Evolutionary conservation across 2,329 filamentous ascomycete species (phyloP), one percentile per base, ranked within the genome.

Genomic region (Aquanectria penicillioides): DNA sequence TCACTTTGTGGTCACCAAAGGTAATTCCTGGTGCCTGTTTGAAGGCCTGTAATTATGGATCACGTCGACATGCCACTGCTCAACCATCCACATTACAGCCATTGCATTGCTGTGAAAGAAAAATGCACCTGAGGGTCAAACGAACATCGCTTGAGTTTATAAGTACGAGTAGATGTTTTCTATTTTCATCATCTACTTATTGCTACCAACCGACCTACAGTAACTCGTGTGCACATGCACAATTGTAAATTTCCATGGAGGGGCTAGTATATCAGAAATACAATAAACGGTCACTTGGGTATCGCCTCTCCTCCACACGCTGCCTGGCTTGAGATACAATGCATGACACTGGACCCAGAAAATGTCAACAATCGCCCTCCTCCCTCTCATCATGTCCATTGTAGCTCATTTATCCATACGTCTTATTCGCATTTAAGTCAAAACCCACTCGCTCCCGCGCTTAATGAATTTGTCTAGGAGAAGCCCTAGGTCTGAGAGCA

Each of bases 381-480:
- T 28, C 7, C 41, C 40, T 58, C 29, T 36, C 44, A 33, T 51
- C 37, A 40, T 52, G 41, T 59, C 56, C 17, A 28, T 57, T 51
- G 34, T 33, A 26, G 34, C 60, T 52, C 34, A 23, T 40, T n/a
- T 25, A 31, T 20, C 38, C 20, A 36, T 59, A 55, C 43, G 22
- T 53, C 54, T 53, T 53, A 28, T 61, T 51, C 41, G 43, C 52
- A 59, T n/a, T 74, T 64, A 76, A 59, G 73, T 68, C 13, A 82
- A 69, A 57, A 97, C 93, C 94, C 94, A 99, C 81, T 99, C 94
- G 69, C 90, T 97, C 20, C 94, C 94, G 65, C 94, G 87, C 82
- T 99, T 99, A 74, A 99, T 89, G 72, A 95, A 98, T 75, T 98
- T 99, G 75, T 99, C 95, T 67, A 99, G 81, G 80, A 99, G 82